These are phyloP conservation scores for Kuraishia ogatae DNA, from an alignment of 805 yeast genomes.

Conservation along the genomic window DNA sequence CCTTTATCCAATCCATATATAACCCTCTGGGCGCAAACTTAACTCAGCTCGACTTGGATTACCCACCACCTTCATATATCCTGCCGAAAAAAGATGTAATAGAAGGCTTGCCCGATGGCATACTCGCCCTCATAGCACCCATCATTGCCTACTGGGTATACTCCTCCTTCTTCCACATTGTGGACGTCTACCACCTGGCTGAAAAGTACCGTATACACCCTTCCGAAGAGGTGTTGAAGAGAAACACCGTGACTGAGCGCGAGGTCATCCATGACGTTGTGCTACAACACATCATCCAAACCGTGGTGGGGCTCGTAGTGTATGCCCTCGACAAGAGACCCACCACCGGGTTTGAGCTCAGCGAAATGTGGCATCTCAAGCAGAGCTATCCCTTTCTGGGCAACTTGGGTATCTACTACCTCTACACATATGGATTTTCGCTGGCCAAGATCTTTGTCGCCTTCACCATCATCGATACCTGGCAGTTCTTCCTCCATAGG, in stretches of 20 bases:
- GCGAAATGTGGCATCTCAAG: conserved; percentile 37
- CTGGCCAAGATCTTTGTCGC: conserved; percentile 48
- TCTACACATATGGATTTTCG: conserved; percentile 62
- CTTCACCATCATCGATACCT: conserved; percentile 74
- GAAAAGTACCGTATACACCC: conserved; percentile 89
- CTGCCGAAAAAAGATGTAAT: conserved; percentile 35
- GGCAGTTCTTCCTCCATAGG: conserved; percentile 93
- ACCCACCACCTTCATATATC: conserved; percentile 1
- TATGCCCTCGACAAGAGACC: conserved; percentile 49
- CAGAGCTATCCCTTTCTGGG: conserved; percentile 32
- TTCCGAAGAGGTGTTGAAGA: conserved; percentile 66
- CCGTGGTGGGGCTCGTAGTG: conserved; percentile 53
- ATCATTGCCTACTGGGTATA: conserved; percentile 78
- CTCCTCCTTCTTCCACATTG: conserved; percentile 62
- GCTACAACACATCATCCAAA: conserved; percentile 78
- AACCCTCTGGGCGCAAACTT: background rate
- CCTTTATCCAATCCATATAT: background rate
- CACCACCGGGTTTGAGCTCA: conserved; percentile 40
- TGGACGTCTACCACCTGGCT: conserved; percentile 69
- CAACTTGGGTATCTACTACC: conserved; percentile 33
- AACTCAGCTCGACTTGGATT: background rate
- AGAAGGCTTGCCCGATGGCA: conserved; percentile 60
- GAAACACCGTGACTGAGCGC: conserved; percentile 63
- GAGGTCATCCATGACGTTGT: conserved; percentile 79
- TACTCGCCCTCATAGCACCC: conserved; percentile 66